phyloP scores from a whole-genome alignment of 2,329 filamentous ascomycete species.

The Pseudogymnoascus sp. region DNA sequence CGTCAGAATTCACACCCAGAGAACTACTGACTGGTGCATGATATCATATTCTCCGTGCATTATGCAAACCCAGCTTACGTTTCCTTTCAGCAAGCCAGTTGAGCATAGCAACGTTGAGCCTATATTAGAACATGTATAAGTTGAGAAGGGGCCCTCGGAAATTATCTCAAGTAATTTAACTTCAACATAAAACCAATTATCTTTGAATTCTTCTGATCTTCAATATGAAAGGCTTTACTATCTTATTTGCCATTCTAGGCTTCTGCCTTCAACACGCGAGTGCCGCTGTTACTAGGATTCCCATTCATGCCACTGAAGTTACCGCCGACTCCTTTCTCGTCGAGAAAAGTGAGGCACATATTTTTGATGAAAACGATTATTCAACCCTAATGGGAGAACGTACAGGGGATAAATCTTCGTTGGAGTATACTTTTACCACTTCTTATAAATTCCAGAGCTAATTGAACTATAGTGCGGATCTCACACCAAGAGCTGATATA shows the following conservation, averaged over 20 bases:
- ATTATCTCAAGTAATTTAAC: background rate
- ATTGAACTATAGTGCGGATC: background rate
- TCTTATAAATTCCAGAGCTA: background rate
- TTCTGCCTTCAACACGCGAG: background rate
- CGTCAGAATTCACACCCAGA: background rate
- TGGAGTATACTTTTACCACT: background rate
- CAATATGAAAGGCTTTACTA: background rate
- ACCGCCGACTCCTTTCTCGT: background rate
- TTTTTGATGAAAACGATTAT: background rate
- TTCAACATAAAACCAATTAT: background rate
- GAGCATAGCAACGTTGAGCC: background rate
- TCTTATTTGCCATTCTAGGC: background rate
- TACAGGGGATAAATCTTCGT: background rate
- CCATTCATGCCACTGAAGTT: background rate
- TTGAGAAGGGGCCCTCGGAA: background rate
- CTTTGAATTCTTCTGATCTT: background rate
- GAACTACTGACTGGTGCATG: background rate
- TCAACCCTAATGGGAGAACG: background rate
- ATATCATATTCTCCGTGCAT: background rate
- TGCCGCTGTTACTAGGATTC: background rate
- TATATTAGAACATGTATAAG: background rate
- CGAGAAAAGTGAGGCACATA: background rate
- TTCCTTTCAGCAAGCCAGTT: background rate
- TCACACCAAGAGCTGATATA: background rate
- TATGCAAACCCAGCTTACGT: background rate